phyloP scores from a whole-genome alignment of 2,329 filamentous ascomycete genomes.

The Colletotrichum cereale region DNA sequence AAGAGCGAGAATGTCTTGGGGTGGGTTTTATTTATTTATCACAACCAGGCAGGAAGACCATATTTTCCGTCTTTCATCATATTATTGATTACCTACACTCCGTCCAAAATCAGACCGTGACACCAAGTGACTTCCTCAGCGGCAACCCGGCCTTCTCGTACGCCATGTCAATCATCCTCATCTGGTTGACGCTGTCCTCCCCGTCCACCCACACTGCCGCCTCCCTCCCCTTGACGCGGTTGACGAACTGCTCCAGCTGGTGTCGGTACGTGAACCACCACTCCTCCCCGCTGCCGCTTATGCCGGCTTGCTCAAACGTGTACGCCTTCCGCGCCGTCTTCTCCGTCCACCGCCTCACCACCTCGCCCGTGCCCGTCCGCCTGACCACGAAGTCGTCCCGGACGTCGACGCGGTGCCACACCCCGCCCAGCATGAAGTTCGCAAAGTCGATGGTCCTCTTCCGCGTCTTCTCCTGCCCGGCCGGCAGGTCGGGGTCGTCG shows the following conservation, averaged over 20 bases:
- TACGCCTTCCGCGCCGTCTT: slow-evolving; percentile 50
- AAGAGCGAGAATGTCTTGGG: neutral
- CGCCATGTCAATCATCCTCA: slow-evolving; percentile 60
- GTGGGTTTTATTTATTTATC: neutral
- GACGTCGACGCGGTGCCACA: slow-evolving; percentile 53
- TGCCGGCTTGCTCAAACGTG: slow-evolving; percentile 49
- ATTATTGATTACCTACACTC: neutral
- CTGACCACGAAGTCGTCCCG: slow-evolving; percentile 51
- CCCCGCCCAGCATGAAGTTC: slow-evolving; percentile 45
- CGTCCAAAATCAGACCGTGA: neutral
- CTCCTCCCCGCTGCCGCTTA: slow-evolving; percentile 48
- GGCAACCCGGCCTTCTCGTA: slow-evolving; percentile 53
- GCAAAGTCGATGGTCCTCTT: slow-evolving; percentile 47
- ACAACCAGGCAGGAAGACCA: neutral
- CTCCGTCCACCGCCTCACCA: slow-evolving; percentile 44
- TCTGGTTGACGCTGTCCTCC: slow-evolving; percentile 58
- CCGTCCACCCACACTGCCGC: slow-evolving; percentile 54
- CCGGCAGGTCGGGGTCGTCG: slow-evolving; percentile 39
- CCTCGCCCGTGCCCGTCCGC: slow-evolving; percentile 39
- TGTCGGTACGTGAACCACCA: slow-evolving; percentile 60
- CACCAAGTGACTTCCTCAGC: slow-evolving; percentile 40
- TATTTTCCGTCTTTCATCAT: neutral
- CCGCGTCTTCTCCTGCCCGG: slow-evolving; percentile 44
- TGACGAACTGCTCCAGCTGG: slow-evolving; percentile 63
- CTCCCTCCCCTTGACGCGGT: slow-evolving; percentile 55